Evolutionary conservation across 108 stramenopile genomes (phyloP).

Genomic region (Discostella stelligeroides): DNA sequence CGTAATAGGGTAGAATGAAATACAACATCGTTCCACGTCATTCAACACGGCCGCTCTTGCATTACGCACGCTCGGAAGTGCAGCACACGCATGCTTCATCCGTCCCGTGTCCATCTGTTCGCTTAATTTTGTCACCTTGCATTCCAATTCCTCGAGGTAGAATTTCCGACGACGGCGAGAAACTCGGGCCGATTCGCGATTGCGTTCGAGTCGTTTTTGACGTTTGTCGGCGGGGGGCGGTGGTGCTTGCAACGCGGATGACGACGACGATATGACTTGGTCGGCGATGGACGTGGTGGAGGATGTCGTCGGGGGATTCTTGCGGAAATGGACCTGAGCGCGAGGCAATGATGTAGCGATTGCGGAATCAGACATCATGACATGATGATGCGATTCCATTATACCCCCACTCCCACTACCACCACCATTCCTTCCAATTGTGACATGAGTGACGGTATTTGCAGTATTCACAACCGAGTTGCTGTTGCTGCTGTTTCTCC

Average conservation of each 20-base stretch:
- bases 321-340: too few species aligned
- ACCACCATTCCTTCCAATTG: too few species aligned
- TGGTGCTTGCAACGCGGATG: not conserved
- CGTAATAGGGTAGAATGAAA: too few species aligned
- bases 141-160: conserved; percentile 94
- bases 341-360: too few species aligned
- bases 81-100: conserved; percentile 62
- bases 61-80: conserved; percentile 45
- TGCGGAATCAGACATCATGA: too few species aligned
- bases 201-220: conserved; percentile 90
- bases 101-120: conserved; percentile 84
- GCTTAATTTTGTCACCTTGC: conserved; percentile 63
- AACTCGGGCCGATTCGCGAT: conserved; percentile 93
- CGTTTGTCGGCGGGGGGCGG: conserved; percentile 41
- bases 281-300: not conserved
- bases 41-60: conserved; percentile 43
- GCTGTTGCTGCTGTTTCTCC: not conserved
- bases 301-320: too few species aligned
- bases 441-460: too few species aligned
- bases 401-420: too few species aligned
- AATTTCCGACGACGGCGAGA: conserved; percentile 91
- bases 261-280: not conserved
- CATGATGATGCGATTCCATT: too few species aligned
- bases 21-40: conserved; percentile 35
- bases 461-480: too few species aligned